Evolutionary conservation across 495 filamentous ascomycete species (phyloP).

Genomic region (Evernia prunastri): DNA sequence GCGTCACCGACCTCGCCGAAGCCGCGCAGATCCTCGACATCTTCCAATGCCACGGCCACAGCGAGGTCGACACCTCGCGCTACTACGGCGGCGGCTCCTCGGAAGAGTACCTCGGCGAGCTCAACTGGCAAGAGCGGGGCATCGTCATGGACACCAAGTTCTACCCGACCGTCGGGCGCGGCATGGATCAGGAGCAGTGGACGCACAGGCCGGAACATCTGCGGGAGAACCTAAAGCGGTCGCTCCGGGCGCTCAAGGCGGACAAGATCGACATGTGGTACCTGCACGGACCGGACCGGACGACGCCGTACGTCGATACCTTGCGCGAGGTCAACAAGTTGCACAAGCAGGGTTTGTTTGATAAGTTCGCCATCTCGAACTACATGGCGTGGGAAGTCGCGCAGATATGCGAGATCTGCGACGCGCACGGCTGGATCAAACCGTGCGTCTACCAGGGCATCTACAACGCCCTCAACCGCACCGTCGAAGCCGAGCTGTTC

Average conservation of each 20-base stretch:
- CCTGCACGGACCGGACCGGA: slow-evolving; percentile 47
- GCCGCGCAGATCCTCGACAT: slow-evolving; percentile 39
- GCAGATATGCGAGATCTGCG: slow-evolving; percentile 44
- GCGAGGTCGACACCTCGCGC: slow-evolving; percentile 53
- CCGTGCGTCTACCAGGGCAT: slow-evolving; percentile 60
- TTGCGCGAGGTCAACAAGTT: slow-evolving; percentile 42
- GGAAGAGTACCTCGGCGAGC: slow-evolving; percentile 43
- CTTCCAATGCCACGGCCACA: slow-evolving; percentile 51
- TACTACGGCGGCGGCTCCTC: slow-evolving; percentile 46
- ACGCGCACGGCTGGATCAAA: slow-evolving; percentile 49
- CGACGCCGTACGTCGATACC: slow-evolving; percentile 44
- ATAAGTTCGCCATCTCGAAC: slow-evolving; percentile 44
- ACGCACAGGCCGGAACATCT: slow-evolving; percentile 32
- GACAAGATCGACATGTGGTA: slow-evolving; percentile 48
- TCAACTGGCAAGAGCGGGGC: slow-evolving; percentile 42
- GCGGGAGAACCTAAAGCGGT: slow-evolving; percentile 29
- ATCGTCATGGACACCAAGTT: slow-evolving; percentile 50
- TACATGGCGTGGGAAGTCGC: slow-evolving; percentile 48
- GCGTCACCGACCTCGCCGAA: slow-evolving; percentile 26
- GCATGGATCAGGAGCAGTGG: slow-evolving; percentile 13
- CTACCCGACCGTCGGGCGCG: slow-evolving; percentile 33
- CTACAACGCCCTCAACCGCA: slow-evolving; percentile 56
- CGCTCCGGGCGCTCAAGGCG: slow-evolving; percentile 35
- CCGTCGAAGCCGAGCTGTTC: slow-evolving; percentile 45
- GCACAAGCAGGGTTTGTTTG: slow-evolving; percentile 43